Evolutionary conservation across 2,329 filamentous ascomycete genomes (phyloP).

Genomic region (Chalaropsis thielavioides): DNA sequence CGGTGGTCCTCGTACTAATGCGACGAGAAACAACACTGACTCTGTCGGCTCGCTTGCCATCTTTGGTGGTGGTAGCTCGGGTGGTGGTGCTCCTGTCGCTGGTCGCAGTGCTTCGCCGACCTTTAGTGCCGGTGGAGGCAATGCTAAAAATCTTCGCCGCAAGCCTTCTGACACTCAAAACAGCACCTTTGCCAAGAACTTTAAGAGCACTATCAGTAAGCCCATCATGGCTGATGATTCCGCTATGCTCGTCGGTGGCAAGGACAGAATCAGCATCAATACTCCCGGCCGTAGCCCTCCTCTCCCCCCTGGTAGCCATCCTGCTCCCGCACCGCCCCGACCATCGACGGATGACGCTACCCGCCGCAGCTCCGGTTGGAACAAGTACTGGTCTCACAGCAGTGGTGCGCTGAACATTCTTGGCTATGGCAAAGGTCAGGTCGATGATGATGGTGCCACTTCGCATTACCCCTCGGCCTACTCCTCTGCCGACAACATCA

Average conservation of each 20-base stretch:
- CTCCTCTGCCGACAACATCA: slow-evolving; percentile 28
- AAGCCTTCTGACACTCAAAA: slow-evolving; percentile 31
- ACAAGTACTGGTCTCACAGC: slow-evolving; percentile 62
- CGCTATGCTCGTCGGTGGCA: neutral
- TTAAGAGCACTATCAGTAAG: slow-evolving; percentile 48
- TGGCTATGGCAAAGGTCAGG: slow-evolving; percentile 39
- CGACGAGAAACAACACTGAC: slow-evolving; percentile 32
- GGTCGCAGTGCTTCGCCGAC: neutral
- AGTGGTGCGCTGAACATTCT: slow-evolving; percentile 50
- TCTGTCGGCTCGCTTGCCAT: slow-evolving; percentile 15
- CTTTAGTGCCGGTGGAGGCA: neutral
- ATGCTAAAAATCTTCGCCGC: slow-evolving; percentile 29
- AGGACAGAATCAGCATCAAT: slow-evolving; percentile 15
- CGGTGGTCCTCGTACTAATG: slow-evolving; percentile 4
- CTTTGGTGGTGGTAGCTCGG: too few relatives aligned
- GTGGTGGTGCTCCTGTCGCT: slow-evolving; percentile 5
- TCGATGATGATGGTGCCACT: slow-evolving; percentile 29
- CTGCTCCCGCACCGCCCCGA: slow-evolving; percentile 5
- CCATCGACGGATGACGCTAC: slow-evolving; percentile 26
- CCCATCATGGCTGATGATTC: slow-evolving; percentile 35
- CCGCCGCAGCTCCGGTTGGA: slow-evolving; percentile 59
- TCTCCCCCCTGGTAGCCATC: slow-evolving; percentile 8
- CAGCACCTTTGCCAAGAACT: slow-evolving; percentile 46
- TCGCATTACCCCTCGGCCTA: slow-evolving; percentile 45
- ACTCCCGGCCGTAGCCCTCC: slow-evolving; percentile 14